Evolutionary conservation across 371 early-diverging fungal species (phyloP), one percentile per base, ranked within the genome.

Genomic region (Smittium culicis): DNA sequence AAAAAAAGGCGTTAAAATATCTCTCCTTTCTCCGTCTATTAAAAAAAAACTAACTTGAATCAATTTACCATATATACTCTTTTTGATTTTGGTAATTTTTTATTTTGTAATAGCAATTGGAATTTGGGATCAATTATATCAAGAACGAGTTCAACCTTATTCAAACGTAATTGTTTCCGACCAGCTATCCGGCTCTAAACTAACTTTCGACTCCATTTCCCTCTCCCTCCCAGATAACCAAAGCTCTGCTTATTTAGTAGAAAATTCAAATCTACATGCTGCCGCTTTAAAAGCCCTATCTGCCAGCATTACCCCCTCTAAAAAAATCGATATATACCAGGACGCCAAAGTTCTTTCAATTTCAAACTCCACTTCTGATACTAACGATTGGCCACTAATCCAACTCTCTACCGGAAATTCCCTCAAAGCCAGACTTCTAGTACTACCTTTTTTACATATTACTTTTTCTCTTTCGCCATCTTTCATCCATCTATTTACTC

Each of bases 141-240:
- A 65, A 25, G 75, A 75, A 17, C 70, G 70, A 16, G 54, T 70
- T 25, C 73, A 79, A 64, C 70, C 71, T 2, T 74, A 63, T 63
- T 29, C 64, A 32, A 60, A 75, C 1, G 76, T 72, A 1, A 68
- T 76, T 8, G 78, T 74, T 28, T 65, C 67, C 3, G 76, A 75
- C 61, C 69, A 67, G 0, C 55, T 64, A 25, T 71, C 76, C 25
- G 33, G 33, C 31, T 66, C 72, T 24, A 34, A 17, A 20, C 25
- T 75, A 17, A 72, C 77, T 32, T 67, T 75, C 45, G 68, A 63
- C 11, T 64, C 67, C 32, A 16, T 2, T 25, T 24, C 33, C 14
- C 5, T 14, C 5, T 14, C 32, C 5, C 5, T 25, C 25, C 20
- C 24, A 16, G 62, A 24, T 5, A 35, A 62, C 30, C 30, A 59